Base-by-base conservation (phyloP, 2,329 filamentous ascomycete species). In the Tolypocladium nubicola region DNA sequence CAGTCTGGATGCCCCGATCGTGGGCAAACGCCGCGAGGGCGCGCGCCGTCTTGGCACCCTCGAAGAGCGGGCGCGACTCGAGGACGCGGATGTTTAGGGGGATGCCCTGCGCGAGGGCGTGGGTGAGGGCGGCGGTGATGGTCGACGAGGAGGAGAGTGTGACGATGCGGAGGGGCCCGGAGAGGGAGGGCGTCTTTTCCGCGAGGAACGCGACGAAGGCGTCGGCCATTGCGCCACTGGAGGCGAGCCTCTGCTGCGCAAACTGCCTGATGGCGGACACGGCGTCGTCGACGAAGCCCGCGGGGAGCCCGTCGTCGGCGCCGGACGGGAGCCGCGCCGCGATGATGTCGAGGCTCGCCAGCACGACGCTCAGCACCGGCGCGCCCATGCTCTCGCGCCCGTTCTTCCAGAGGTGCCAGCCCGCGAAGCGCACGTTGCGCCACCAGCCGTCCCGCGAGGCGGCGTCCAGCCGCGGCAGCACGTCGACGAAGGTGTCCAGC, bases 371-470 rank as follows among this genome's bases (percentile, higher is more conserved):
- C 43, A 82, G 72, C 35, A 86, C 83, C 1, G 83, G 78, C 0
- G 84, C 79, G 1, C 79, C 79, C 84, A 88, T 88, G 65, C 79
- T 84, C 60, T 84, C 82, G n/a, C 83, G 77, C 0, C 83, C 82
- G 56, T 85, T 84, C 63, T 85, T 85, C 68, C 80, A 83, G 1
- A 88, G 70, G 66, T 86, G 81, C 80, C 85, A 88, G 2, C 78
- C 81, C 2, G 74, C 75, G 71, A 81, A 76, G 16, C 81, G 74
- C n/a, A 80, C 66, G 35, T 75, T 76, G 33, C 67, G 68, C 83
- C 84, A 88, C 77, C 82, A 84, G 40, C 21, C 21, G 1, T 33
- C 33, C 23, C 30, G 10, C 16, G 13, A 23, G 33, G 7, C 4
- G 16, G 37, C 53, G 8, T 69, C 66, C 41, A 76, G 68, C 53